Base-by-base conservation (phyloP, 1,139 yeast genomes). In the Lodderomyces theae region DNA sequence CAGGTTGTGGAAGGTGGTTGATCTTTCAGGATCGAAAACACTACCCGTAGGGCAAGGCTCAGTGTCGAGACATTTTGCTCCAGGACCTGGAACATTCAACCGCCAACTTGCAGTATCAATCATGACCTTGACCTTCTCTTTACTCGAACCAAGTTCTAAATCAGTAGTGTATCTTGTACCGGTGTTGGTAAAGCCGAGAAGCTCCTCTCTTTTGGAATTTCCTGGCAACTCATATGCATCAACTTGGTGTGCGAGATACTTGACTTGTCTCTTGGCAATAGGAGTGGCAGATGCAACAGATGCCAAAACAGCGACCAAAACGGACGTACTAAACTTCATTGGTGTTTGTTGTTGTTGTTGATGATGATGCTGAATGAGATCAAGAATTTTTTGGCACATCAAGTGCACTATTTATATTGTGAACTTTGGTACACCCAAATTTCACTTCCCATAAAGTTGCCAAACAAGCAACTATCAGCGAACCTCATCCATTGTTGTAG, bases 51-150 rank as follows among this genome's bases (percentile, higher is more conserved):
- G 13, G 25, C 47, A 39, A n/a, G 12, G 28, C 1, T 16, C n/a
- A 12, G 25, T 9, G 12, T 33, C 23, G 38, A 19, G 5, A 19
- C 50, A 47, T 3, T 17, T 25, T 5, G 42, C 42, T 8, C 35
- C 34, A 3, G 35, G 18, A 3, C 36, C 39, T n/a, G 40, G 32
- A 7, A 56, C 51, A 65, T 64, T 60, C 36, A 60, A 51, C 40
- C 60, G 63, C n/a, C 59, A 49, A 19, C 61, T 54, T 4, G 65
- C 66, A 7, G 66, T 62, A 43, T 61, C 66, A 21, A 62, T 37
- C 28, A 44, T 38, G 16, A 61, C 63, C 12, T 36, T 41, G 16
- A 56, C 47, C 13, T 43, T 33, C 38, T 53, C 56, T 6, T 46
- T 41, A 31, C 56, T 42, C 19, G 60, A 49, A 4, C 66, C 66